These are phyloP conservation scores for Tetrapisispora phaffii DNA, from an alignment of 805 yeast species.

Conservation along the genomic window DNA sequence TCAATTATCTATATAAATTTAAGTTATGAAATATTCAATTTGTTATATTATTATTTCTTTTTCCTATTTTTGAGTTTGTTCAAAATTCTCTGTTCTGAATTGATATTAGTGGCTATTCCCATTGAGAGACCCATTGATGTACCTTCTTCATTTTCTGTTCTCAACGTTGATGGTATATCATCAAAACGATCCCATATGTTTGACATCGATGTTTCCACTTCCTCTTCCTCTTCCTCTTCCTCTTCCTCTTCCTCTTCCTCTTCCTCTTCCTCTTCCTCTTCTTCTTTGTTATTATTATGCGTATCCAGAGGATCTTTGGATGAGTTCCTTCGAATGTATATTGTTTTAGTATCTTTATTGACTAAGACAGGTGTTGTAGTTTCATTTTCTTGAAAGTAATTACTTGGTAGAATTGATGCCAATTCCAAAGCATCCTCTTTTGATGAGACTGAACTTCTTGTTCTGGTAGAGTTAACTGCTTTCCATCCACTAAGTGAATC, in stretches of 20 bases:
- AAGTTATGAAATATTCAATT: too few species aligned
- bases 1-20: background rate
- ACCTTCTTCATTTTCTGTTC: constrained; percentile 1
- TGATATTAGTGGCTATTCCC: background rate
- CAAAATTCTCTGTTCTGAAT: background rate
- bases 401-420: constrained; percentile 20
- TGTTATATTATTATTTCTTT: too few species aligned
- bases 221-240: background rate
- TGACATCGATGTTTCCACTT: background rate
- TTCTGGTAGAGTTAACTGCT: background rate
- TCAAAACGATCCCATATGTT: constrained; percentile 2
- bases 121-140: background rate
- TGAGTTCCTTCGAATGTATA: too few species aligned
- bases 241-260: background rate
- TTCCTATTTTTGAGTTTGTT: background rate
- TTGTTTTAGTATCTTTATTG: background rate
- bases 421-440: constrained; percentile 14
- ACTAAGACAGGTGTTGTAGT: background rate
- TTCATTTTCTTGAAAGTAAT: constrained; percentile 17
- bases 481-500: background rate
- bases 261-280: background rate
- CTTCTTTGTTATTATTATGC: too few species aligned
- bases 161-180: constrained; percentile 2
- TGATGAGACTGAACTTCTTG: constrained; percentile 8
- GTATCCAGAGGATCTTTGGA: too few species aligned